phyloP scores from a whole-genome alignment of 192 early-diverging fungal genomes.

The Mortierella antarctica region DNA sequence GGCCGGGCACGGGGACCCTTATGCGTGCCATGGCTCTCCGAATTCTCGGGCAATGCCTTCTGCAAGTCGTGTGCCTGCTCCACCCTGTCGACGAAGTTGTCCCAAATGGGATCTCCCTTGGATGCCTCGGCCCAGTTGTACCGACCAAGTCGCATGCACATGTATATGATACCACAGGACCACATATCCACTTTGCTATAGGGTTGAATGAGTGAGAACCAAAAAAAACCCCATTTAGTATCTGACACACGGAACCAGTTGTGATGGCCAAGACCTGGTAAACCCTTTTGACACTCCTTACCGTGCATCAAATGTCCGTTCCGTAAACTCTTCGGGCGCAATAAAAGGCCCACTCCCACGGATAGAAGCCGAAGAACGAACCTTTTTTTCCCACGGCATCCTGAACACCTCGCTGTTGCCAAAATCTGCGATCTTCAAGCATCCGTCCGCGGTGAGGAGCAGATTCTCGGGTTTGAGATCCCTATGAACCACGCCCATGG shows the following conservation, averaged over 20 bases:
- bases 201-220: neutral
- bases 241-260: neutral
- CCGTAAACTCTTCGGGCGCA: conserved; percentile 81
- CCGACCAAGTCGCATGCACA: conserved; percentile 52
- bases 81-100: conserved; percentile 15
- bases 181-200: conserved; percentile 56
- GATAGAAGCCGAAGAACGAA: conserved; percentile 68
- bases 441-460: conserved; percentile 69
- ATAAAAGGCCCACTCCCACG: conserved; percentile 89
- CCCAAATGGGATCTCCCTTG: conserved; percentile 41
- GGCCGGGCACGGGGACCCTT: no score
- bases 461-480: conserved; percentile 94
- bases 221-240: neutral
- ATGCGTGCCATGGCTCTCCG: neutral
- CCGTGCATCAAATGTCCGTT: conserved; percentile 78
- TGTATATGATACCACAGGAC: conserved; percentile 60
- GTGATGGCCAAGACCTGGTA: neutral
- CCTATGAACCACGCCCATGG: conserved; percentile 82
- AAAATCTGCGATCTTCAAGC: conserved; percentile 90
- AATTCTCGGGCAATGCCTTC: neutral
- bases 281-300: neutral
- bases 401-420: conserved; percentile 85
- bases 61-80: neutral
- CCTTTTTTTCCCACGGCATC: conserved; percentile 72
- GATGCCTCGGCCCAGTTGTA: conserved; percentile 46